Percentiles rank a stretch among this genome's conserved stretches.
Conservation (phyloP, 202 grass and related monocot genomes). For the Zizania palustris region DNA sequence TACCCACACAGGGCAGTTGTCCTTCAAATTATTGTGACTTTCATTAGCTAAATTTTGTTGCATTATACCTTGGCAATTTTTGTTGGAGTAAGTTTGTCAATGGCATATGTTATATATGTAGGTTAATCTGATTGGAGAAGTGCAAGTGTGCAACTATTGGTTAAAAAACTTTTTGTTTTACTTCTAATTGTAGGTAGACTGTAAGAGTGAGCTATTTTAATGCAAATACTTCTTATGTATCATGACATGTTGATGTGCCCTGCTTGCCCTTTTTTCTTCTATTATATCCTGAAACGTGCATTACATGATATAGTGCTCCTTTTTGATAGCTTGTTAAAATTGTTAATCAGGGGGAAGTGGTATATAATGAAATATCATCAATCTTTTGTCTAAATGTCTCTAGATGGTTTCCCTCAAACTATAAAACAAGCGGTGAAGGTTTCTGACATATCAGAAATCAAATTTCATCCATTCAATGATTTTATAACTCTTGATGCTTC, state of each 20-base stretch:
- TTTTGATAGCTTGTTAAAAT: slow-evolving; percentile 69
- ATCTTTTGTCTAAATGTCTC: slow-evolving; percentile 77
- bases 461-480: not conserved
- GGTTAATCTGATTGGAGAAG: not conserved
- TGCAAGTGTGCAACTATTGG: not conserved
- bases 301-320: not conserved
- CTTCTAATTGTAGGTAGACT: not conserved
- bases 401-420: slow-evolving; percentile 88
- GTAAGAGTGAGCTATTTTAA: not conserved
- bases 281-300: not conserved
- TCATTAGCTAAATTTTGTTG: slow-evolving; percentile 27
- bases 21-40: slow-evolving; percentile 1
- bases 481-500: not conserved
- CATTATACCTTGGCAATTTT: slow-evolving; percentile 20
- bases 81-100: too few relatives aligned
- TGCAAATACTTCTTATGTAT: not conserved
- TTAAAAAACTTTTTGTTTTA: not conserved
- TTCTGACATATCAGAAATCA: not conserved
- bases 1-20: not conserved
- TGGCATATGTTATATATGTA: too few relatives aligned
- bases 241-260: too few relatives aligned
- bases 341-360: slow-evolving; percentile 83
- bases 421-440: slow-evolving; percentile 82
- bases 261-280: too few relatives aligned
- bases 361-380: slow-evolving; percentile 94